These are phyloP conservation scores for Conidiobolus incongruus DNA, from an alignment of 371 early-diverging fungal genomes.

Conservation along the genomic window DNA sequence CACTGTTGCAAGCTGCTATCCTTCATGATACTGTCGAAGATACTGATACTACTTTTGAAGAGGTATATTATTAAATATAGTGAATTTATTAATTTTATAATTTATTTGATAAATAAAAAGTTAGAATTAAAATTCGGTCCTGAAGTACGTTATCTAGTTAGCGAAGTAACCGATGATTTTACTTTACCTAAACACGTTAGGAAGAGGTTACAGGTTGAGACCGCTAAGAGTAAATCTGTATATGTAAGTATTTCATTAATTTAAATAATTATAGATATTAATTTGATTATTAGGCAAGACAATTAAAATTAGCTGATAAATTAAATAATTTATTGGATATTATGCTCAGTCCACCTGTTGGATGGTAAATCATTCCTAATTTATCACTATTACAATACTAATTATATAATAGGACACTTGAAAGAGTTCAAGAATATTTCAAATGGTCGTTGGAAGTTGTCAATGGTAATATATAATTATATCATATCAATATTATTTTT, in stretches of 20 bases:
- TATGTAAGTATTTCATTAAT: conserved; percentile 5
- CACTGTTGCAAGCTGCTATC: conserved; percentile 17
- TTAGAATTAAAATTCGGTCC: conserved; percentile 15
- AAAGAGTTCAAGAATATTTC: conserved; percentile 21
- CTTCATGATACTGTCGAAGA: conserved; percentile 36
- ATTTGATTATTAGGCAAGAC: conserved; percentile 12
- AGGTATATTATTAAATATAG: conserved; percentile 8
- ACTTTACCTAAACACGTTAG: conserved; percentile 11
- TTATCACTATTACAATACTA: not conserved
- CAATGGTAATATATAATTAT: too few species aligned
- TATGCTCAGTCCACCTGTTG: conserved; percentile 10
- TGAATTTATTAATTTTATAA: not conserved
- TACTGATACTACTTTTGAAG: conserved; percentile 23
- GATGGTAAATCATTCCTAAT: conserved; percentile 12
- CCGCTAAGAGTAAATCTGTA: conserved; percentile 14
- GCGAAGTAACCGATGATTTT: conserved; percentile 25
- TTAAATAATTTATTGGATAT: conserved; percentile 23
- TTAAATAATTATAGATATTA: not conserved
- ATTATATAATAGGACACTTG: conserved; percentile 6
- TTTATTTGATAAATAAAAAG: conserved; percentile 6
- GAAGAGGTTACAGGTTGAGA: conserved; percentile 15
- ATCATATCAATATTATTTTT: too few species aligned
- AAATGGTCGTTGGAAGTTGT: conserved; percentile 23
- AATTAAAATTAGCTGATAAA: conserved; percentile 30
- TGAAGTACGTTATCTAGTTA: conserved; percentile 15